These are phyloP conservation scores for Erysimum pusillum DNA, from an alignment of 441 rosid species.

Conservation along the genomic window DNA sequence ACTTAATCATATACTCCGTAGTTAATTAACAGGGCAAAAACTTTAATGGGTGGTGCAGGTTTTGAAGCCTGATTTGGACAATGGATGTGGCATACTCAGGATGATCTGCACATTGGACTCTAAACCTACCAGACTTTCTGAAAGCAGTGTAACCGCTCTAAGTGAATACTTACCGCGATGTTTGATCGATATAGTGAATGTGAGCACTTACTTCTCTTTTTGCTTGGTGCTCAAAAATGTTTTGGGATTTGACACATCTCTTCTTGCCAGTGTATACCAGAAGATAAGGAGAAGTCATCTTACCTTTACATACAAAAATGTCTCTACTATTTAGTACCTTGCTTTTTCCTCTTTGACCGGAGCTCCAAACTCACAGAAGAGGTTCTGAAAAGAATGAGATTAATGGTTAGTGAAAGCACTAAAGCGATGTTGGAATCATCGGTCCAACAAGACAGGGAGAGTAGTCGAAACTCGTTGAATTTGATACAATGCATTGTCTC, in stretches of 20 bases:
- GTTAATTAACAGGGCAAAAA: no score
- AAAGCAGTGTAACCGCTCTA: background rate
- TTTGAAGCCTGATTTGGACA: background rate
- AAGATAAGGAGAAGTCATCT: background rate
- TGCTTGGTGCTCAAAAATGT: no score
- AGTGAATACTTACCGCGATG: background rate
- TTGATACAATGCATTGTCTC: conserved; percentile 59
- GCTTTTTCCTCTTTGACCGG: background rate
- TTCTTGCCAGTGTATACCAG: background rate
- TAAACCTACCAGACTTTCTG: background rate
- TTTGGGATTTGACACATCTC: background rate
- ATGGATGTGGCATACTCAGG: background rate
- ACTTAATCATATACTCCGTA: no score
- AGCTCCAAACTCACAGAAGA: background rate
- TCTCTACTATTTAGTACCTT: background rate
- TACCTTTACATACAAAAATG: background rate
- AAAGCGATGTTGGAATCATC: conserved; percentile 34
- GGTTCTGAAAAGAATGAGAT: background rate
- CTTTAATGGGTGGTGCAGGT: background rate
- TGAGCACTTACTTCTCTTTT: background rate
- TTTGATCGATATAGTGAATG: background rate
- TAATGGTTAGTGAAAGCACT: conserved; percentile 48
- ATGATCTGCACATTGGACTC: background rate
- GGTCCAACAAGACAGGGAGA: conserved; percentile 28
- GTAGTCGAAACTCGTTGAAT: conserved; percentile 45